These are phyloP conservation scores for Botrytis sinoallii DNA, from an alignment of 2,329 filamentous ascomycete species.

Conservation along the genomic window DNA sequence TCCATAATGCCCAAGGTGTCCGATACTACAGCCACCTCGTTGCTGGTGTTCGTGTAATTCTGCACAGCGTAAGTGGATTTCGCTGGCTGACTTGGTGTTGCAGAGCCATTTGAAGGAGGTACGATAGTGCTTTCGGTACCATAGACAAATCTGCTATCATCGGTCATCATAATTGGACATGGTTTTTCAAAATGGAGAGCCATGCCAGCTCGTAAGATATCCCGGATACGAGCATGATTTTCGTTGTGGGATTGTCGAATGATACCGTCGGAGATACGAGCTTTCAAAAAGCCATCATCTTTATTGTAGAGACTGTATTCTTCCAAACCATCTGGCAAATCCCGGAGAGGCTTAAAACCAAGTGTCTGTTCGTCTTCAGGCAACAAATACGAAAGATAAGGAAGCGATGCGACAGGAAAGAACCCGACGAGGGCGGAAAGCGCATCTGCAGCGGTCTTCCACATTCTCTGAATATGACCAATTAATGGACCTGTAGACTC, in stretches of 20 bases:
- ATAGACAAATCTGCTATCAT: constrained; percentile 48
- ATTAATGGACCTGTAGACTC: constrained; percentile 46
- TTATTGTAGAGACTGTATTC: constrained; percentile 46
- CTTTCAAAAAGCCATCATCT: constrained; percentile 45
- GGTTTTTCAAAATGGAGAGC: constrained; percentile 50
- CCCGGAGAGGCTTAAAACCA: constrained; percentile 58
- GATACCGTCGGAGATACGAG: constrained; percentile 46
- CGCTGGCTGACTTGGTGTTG: not conserved
- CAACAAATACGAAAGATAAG: constrained; percentile 58
- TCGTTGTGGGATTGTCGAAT: constrained; percentile 58
- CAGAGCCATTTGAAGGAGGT: not conserved
- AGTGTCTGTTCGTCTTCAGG: constrained; percentile 66
- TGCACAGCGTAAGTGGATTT: not conserved
- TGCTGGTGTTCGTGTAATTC: not conserved
- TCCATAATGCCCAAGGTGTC: constrained; percentile 39
- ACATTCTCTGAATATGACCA: constrained; percentile 58
- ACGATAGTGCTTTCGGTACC: constrained; percentile 21
- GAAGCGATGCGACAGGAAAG: constrained; percentile 56
- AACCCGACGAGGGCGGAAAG: constrained; percentile 56
- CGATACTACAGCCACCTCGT: not conserved
- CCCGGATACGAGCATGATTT: constrained; percentile 63
- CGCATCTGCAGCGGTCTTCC: constrained; percentile 62
- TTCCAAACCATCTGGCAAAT: constrained; percentile 45
- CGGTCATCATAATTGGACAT: constrained; percentile 42
- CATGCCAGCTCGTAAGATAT: constrained; percentile 60